phyloP scores from a whole-genome alignment of 805 yeast species.

The Naumovozyma baii region DNA sequence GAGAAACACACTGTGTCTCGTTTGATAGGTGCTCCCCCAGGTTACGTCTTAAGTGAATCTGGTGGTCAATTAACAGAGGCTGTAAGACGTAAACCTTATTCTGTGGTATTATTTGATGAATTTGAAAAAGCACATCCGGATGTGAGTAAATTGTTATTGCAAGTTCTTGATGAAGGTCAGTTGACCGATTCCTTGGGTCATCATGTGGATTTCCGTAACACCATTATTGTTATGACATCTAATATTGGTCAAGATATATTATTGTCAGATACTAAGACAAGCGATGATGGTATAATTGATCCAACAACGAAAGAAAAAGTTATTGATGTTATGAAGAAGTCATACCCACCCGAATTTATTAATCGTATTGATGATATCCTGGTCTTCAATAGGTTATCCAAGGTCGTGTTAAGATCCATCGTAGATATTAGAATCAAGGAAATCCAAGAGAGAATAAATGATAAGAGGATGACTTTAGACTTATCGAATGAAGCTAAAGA shows the following conservation, averaged over 20 bases:
- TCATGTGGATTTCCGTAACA: conserved; percentile 86
- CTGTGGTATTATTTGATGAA: conserved; percentile 89
- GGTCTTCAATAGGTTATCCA: conserved; percentile 84
- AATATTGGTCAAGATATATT: conserved; percentile 91
- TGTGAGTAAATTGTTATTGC: conserved; percentile 79
- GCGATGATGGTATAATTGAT: conserved; percentile 52
- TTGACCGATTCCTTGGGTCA: conserved; percentile 93
- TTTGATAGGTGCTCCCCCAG: conserved; percentile 96
- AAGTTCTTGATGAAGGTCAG: conserved; percentile 91
- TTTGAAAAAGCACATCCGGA: conserved; percentile 96
- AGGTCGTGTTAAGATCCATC: conserved; percentile 61
- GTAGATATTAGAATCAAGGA: conserved; percentile 80
- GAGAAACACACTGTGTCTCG: conserved; percentile 87
- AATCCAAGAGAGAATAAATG: conserved; percentile 65
- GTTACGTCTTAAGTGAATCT: conserved; percentile 87
- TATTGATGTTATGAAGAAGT: conserved; percentile 52
- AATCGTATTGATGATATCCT: conserved; percentile 91
- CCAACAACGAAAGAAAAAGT: conserved; percentile 48
- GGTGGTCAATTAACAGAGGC: conserved; percentile 96
- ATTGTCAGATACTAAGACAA: conserved; percentile 46
- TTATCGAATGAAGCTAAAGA: conserved; percentile 57
- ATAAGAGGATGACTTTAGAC: conserved; percentile 60
- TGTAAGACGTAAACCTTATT: conserved; percentile 86
- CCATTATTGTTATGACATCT: conserved; percentile 92
- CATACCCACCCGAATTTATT: conserved; percentile 91